Base-by-base conservation (phyloP, 805 yeast genomes). In the Candida nonsorbophila region DNA sequence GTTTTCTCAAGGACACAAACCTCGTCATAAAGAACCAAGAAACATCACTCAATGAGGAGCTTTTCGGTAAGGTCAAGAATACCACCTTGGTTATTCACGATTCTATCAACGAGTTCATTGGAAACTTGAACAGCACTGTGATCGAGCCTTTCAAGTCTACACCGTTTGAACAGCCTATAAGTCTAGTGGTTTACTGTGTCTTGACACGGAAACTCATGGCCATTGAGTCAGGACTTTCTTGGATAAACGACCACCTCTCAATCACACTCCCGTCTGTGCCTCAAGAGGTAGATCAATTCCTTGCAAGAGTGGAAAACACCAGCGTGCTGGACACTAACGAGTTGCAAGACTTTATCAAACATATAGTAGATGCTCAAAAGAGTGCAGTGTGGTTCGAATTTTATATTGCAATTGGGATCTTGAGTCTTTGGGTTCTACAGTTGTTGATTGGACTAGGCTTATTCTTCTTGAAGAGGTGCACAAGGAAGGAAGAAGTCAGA, bases 121-220 rank as follows among this genome's bases (percentile, higher is more conserved):
- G 49, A 3, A 65, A 58, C n/a, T 69, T 88, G 61, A 79, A 83
- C 47, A 44, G 47, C 3, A 76, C 77, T 0, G 51, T 92, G 5
- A 63, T 65, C 16, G 62, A 67, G 6, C 65, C 77, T 0, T 87
- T 92, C 55, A 76, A 78, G 4, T 67, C 67, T 3, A 85, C 97
- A 0, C 72, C 82, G 1, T 56, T 90, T 7, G 72, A 77, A 26
- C 49, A 50, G 1, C 83, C 94, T 0, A 65, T 86, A 25, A 66
- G 69, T 16, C 68, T 79, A 0, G 75, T 86, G 0, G 82, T 88
- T 4, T 76, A 79, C 18, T 90, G 98, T 58, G 74, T 84, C 3
- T 63, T 92, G 21, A 90, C 84, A 11, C 64, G 80, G 27, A 92
- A 90, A 44, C 51, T 90, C 5, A 65, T 64, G 9, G 64, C 69